Evolutionary conservation across 1,139 yeast genomes (phyloP).

Genomic region (Kodamaea suecica): DNA sequence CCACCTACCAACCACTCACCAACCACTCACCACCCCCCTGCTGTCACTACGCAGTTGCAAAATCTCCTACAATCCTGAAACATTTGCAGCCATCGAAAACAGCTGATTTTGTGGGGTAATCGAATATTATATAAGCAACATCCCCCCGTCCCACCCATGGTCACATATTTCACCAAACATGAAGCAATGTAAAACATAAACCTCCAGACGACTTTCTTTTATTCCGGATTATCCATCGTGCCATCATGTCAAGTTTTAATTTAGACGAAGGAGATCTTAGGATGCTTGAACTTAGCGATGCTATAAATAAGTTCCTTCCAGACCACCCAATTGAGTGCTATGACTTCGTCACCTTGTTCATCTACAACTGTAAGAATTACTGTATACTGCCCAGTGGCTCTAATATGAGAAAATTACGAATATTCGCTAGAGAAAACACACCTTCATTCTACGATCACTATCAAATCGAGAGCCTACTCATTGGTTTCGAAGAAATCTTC

Average conservation of each 20-base stretch:
- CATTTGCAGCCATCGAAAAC: no score
- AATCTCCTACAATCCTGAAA: no score
- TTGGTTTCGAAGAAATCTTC: background rate
- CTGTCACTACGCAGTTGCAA: no score
- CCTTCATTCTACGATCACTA: background rate
- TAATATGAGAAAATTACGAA: background rate
- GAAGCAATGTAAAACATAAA: no score
- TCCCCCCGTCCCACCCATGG: no score
- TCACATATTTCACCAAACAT: no score
- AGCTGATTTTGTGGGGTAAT: no score
- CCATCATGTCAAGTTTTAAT: background rate
- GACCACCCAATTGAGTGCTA: background rate
- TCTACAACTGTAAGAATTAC: background rate
- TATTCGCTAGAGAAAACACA: background rate
- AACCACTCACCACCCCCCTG: no score
- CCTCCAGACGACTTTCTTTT: no score
- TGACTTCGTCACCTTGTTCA: background rate
- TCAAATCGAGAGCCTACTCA: background rate
- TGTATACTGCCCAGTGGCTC: background rate
- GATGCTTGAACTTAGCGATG: background rate
- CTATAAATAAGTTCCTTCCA: background rate
- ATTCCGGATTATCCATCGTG: no score
- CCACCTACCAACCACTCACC: no score
- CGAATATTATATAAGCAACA: no score
- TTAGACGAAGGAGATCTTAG: background rate